Evolutionary conservation across 768 basidiomycete species (phyloP).

Genomic region (Lactarius indigo): DNA sequence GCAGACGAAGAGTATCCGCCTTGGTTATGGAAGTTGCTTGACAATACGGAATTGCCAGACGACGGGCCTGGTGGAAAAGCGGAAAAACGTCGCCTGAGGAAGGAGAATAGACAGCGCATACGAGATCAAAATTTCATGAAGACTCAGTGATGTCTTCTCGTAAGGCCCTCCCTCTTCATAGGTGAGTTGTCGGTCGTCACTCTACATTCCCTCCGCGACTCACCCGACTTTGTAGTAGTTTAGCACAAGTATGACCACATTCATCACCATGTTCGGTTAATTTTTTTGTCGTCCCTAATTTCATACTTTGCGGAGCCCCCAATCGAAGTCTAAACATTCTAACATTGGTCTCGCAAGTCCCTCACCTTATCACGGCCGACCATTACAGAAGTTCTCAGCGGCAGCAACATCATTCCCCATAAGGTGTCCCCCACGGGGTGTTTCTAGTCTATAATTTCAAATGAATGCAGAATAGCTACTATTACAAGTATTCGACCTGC

Average conservation of each 20-base stretch:
- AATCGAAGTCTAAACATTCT: neutral
- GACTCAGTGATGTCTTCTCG: constrained; percentile 47
- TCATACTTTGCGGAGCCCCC: neutral
- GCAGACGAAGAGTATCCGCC: constrained; percentile 83
- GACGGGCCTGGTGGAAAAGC: constrained; percentile 73
- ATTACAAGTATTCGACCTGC: neutral
- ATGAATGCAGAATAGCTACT: neutral
- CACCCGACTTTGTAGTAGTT: neutral
- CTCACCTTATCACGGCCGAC: neutral
- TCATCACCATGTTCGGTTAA: neutral
- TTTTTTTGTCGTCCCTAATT: neutral
- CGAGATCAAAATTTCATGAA: constrained; percentile 86
- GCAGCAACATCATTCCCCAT: neutral
- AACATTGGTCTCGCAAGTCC: neutral
- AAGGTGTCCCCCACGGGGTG: neutral
- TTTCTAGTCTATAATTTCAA: neutral
- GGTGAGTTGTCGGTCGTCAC: constrained; percentile 1
- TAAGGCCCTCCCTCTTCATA: neutral
- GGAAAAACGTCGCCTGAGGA: constrained; percentile 49
- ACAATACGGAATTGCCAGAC: constrained; percentile 54
- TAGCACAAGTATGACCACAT: constrained; percentile 3
- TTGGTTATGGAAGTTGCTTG: constrained; percentile 82
- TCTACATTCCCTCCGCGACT: neutral
- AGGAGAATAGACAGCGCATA: constrained; percentile 63
- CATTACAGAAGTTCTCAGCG: neutral